Base-by-base conservation (phyloP, 192 early-diverging fungal genomes). In the Gryganskiella cystojenkinii region DNA sequence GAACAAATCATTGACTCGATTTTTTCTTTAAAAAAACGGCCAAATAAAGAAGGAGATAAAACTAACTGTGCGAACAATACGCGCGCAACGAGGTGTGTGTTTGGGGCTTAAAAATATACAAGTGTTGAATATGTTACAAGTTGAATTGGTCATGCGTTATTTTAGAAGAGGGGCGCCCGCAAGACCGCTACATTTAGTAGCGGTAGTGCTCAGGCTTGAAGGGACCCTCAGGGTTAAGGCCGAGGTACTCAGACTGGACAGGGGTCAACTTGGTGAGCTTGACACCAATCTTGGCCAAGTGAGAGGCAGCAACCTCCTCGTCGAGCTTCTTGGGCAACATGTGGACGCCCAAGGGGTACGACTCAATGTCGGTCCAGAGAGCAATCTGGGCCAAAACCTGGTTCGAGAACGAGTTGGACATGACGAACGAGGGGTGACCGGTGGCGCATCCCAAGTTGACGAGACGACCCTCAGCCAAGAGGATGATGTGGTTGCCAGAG, bases 321-420 rank as follows among this genome's bases (percentile, higher is more conserved):
- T 99, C 98, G 64, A 98, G 89, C 84, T 96, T 93, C 95, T 99
- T 99, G 88, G 98, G 96, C 76, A 99, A 90, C 79, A 97, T 88
- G 89, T 99, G 98, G 67, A 99, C 96, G 82, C 98, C 98, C 69
- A 98, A 84, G 63, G 95, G 87, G 91, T 94, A 99, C 59, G 88
- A 81, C 30, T 76, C 84, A 67, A 86, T 83, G 81, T 97, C 91
- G 72, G 96, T 98, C 96, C 96, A 99, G 82, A 99, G 92, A 71
- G 96, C 98, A 69, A 99, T 97, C 87, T 99, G 96, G 66, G 98
- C 98, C 55, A 98, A 88, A 59, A 94, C 93, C 92, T 98, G 96
- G 93, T 99, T 99, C 66, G 94, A 91, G 92, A 99, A 99, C 52
- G 96, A 98, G 93, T 96, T 97, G 88, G 95, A 96, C 98, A 99